Percentiles rank a stretch among this genome's conserved stretches.
Evolutionary conservation across 768 basidiomycete genomes (phyloP).

Genomic region (Tricholomella constricta): DNA sequence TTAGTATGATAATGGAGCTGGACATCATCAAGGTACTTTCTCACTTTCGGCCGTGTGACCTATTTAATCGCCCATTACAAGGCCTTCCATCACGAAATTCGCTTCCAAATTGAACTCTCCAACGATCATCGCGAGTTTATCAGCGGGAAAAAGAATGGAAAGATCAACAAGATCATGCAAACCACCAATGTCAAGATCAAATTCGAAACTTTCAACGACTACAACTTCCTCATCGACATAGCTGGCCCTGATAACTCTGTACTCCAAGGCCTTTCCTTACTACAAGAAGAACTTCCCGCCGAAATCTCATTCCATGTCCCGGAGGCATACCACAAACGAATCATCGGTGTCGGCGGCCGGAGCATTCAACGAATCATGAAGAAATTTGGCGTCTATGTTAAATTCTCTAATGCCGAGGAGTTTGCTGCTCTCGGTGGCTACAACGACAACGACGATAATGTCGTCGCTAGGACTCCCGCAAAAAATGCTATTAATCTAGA

Average conservation of each 20-base stretch:
- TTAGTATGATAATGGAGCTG: conserved; percentile 84
- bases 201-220: conserved; percentile 97
- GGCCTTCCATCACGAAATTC: conserved; percentile 96
- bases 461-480: conserved; percentile 95
- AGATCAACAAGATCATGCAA: conserved; percentile 99
- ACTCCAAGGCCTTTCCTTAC: conserved; percentile 81
- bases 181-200: conserved; percentile 97
- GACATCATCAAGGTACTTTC: conserved; percentile 83
- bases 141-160: conserved; percentile 98
- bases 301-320: conserved; percentile 99
- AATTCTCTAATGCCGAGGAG: conserved; percentile 97
- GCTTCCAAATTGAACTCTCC: conserved; percentile 96
- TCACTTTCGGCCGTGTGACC: background rate
- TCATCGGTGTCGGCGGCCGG: conserved; percentile 96
- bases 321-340: conserved; percentile 97
- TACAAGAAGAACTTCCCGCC: conserved; percentile 97
- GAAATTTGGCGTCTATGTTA: conserved; percentile 99
- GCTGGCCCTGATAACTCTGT: conserved; percentile 84
- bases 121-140: conserved; percentile 99
- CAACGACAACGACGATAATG: conserved; percentile 97
- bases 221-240: conserved; percentile 93
- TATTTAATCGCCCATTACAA: conserved; percentile 28
- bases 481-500: conserved; percentile 97
- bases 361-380: conserved; percentile 99
- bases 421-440: conserved; percentile 94